Base-by-base conservation (phyloP, 2,329 filamentous ascomycete species). In the Curvularia verruculosa region DNA sequence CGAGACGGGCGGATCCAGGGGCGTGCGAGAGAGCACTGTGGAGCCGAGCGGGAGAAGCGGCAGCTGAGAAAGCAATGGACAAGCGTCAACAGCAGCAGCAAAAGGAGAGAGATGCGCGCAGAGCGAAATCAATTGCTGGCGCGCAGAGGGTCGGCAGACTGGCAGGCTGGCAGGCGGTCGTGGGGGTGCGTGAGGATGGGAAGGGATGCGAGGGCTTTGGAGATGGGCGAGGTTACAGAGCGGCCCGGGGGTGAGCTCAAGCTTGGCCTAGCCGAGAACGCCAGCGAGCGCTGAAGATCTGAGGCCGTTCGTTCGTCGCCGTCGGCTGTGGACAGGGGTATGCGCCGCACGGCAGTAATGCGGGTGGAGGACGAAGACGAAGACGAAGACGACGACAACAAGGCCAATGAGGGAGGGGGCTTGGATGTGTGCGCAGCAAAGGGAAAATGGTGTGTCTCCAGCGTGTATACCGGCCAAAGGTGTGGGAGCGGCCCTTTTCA, bases 1-100 rank as follows among this genome's bases (percentile, higher is more conserved):
- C 63, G 62, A 64, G 54, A 60, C 60, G 62, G 63, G 67, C 67
- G 59, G 64, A 73, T 74, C 73, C 72, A 75, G 71, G 73, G 71
- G 70, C 60, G 64, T 65, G 62, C 61, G 66, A 69, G 67, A 63
- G 67, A 72, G 67, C 60, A 70, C 66, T 59, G 64, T 60, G 43
- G 43, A 66, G 58, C 54, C 59, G 67, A 61, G 61, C 56, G 56
- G 64, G 52, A 52, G 55, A 46, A 50, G 55, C 60, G 59, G 66
- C 59, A 60, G 52, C 9, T 37, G 52, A 56, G 54, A 24, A 24
- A 43, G 59, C 52, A 40, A 58, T 41, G 41, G 52, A 49, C 52
- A 39, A 54, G 52, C 31, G 50, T 52, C 37, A 41, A 4, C 54
- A 55, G 67, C 69, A 68, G 63, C 61, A 60, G 68, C 68, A 59